Conservation (phyloP, 129 eudicot genomes). For the Lactuca saligna region DNA sequence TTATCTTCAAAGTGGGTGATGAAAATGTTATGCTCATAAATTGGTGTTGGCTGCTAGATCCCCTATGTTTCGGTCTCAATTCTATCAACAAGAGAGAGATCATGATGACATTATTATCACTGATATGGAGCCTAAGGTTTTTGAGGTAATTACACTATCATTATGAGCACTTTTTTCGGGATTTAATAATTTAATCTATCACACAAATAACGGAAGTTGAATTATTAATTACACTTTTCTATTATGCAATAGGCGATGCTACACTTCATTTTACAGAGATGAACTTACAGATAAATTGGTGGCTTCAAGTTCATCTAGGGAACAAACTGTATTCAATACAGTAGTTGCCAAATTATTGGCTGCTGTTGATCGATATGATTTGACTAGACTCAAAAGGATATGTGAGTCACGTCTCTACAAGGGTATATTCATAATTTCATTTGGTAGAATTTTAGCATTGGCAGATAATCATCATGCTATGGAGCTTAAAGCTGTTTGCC, state of each 20-base stretch:
- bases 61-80: slow-evolving; percentile 50
- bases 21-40: slow-evolving; percentile 79
- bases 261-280: slow-evolving; percentile 75
- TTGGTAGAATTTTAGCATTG: slow-evolving; percentile 60
- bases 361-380: slow-evolving; percentile 79
- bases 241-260: slow-evolving; percentile 67
- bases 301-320: slow-evolving; percentile 48
- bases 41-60: slow-evolving; percentile 88
- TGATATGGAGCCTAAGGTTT: slow-evolving; percentile 75
- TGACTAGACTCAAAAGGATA: slow-evolving; percentile 67
- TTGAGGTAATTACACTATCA: slow-evolving; percentile 45
- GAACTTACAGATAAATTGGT: slow-evolving; percentile 56
- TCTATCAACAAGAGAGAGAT: slow-evolving; percentile 42
- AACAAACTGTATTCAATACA: slow-evolving; percentile 46
- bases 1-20: slow-evolving; percentile 61
- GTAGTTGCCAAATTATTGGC: slow-evolving; percentile 68
- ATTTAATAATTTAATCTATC: no score
- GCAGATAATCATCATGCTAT: slow-evolving; percentile 66
- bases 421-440: slow-evolving; percentile 70
- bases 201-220: no score
- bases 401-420: slow-evolving; percentile 86
- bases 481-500: slow-evolving; percentile 78
- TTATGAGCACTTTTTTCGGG: not conserved
- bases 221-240: not conserved
- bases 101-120: slow-evolving; percentile 53